phyloP scores from a whole-genome alignment of 495 filamentous ascomycete genomes.

The Chaetomium fimeti region DNA sequence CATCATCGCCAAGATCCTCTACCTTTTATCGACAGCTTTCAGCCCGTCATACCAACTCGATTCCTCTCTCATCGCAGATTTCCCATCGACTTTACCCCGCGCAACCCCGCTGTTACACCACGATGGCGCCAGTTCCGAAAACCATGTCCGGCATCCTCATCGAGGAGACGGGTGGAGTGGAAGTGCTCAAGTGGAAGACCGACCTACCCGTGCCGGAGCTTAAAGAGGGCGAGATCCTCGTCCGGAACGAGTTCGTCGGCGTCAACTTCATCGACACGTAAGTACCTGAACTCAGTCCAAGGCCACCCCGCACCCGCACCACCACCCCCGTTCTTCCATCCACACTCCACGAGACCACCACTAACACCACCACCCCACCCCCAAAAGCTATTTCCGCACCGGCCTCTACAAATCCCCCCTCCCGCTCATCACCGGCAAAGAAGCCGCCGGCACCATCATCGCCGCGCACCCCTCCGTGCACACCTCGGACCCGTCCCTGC shows the following conservation, averaged over 20 bases:
- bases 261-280: constrained; percentile 88
- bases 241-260: constrained; percentile 82
- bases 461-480: constrained; percentile 35
- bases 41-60: too few species aligned
- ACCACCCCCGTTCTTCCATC: constrained; percentile 28
- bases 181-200: constrained; percentile 73
- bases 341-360: constrained; percentile 3
- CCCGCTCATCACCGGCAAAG: constrained; percentile 79
- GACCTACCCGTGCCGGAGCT: constrained; percentile 74
- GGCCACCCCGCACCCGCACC: too few species aligned
- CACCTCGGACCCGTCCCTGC: constrained; percentile 25
- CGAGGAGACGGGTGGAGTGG: constrained; percentile 71
- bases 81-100: too few species aligned
- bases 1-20: too few species aligned
- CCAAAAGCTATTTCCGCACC: constrained; percentile 82
- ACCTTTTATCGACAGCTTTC: too few species aligned
- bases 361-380: not conserved
- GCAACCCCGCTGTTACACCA: not conserved
- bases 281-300: too few species aligned
- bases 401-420: constrained; percentile 73
- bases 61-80: too few species aligned
- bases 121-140: constrained; percentile 40
- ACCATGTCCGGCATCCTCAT: constrained; percentile 77
- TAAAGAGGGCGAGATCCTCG: constrained; percentile 68
- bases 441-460: constrained; percentile 59